These are phyloP conservation scores for Tympanopsis confertula DNA, from an alignment of 2,329 filamentous ascomycete genomes.

Conservation along the genomic window DNA sequence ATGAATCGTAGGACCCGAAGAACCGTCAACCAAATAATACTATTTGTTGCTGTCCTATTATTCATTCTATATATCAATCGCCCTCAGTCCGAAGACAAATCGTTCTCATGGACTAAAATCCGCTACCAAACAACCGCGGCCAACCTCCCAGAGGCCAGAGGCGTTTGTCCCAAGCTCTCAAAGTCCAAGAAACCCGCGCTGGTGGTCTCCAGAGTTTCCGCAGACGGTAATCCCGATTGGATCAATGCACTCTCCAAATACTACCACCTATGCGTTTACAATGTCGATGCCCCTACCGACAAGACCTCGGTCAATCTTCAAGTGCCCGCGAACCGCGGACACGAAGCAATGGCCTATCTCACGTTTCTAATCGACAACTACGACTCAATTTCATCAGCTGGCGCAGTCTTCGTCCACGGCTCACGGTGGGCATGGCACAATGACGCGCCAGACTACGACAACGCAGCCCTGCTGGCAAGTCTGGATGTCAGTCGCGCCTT, in stretches of 20 bases:
- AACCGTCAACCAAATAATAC: constrained; percentile 17
- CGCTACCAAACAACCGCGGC: constrained; percentile 24
- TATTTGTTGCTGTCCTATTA: constrained; percentile 19
- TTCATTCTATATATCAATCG: constrained; percentile 23
- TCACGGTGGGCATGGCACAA: constrained; percentile 31
- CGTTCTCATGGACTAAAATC: constrained; percentile 28
- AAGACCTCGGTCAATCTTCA: constrained; percentile 18
- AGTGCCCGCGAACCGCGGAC: constrained; percentile 30
- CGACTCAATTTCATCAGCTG: constrained; percentile 18
- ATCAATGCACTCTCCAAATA: constrained; percentile 19
- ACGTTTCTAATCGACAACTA: constrained; percentile 35
- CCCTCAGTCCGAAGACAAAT: constrained; percentile 14
- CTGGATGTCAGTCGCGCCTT: constrained; percentile 26
- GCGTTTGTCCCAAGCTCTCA: constrained; percentile 26
- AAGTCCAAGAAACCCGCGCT: constrained; percentile 26
- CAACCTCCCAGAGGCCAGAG: constrained; percentile 20
- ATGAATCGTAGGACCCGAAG: constrained; percentile 23
- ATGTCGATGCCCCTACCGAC: constrained; percentile 18
- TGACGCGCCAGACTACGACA: constrained; percentile 29
- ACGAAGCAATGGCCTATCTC: constrained; percentile 32
- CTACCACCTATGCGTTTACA: constrained; percentile 33
- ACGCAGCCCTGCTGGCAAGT: constrained; percentile 20
- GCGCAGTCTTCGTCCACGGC: constrained; percentile 29
- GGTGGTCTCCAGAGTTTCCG: constrained; percentile 25
- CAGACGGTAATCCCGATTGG: constrained; percentile 28